Evolutionary conservation across 352 stramenopile genomes (phyloP), one percentile per base, ranked within the genome.

Genomic region (Peronospora belbahrii): DNA sequence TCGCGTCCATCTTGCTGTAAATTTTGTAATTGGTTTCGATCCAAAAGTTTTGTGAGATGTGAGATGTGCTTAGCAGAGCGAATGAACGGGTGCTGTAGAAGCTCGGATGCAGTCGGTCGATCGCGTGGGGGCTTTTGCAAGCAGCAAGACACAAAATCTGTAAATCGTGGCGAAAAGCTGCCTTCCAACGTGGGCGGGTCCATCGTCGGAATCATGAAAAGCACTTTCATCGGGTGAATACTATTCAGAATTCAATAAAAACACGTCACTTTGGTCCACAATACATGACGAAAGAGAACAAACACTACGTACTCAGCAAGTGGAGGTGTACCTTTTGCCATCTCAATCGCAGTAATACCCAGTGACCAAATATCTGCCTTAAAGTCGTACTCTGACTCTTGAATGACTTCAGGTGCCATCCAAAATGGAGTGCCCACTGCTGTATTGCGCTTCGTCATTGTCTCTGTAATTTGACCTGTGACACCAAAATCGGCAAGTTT

Each of bases 181-280:
- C 65, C 79, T 34, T 91, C 75, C 6, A 98, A 70, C 24, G 60
- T 71, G 2, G 93, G 86, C 30, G 90, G 84, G 6, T 94, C 83
- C 64, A 95, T 95, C 31, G 90, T 95, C 4, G 96, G 95, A 62
- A 99, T 99, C 54, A 99, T 85, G 65, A 99, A 99, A 47, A 99
- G 92, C 41, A 97, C 97, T 61, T 97, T 88, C 76, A 99, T 97
- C 5, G 96, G 97, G 65, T 99, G 95, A 31, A 99, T 83, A 51
- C 97, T 97, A 38, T 71, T 22, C n/a, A 32, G 30, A 53, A 3
- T 9, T 27, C 5, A 31, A 40, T n/a, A 19, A 45, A 25, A 36
- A 37, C 2, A 36, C 2, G 35, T 57, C 22, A 48, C 30, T 34
- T n/a, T 15, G 14, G 27, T 24, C 11, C 4, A 14, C 31, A n/a